Base-by-base conservation (phyloP, 352 stramenopile species). In the Phytopythium helicoides region DNA sequence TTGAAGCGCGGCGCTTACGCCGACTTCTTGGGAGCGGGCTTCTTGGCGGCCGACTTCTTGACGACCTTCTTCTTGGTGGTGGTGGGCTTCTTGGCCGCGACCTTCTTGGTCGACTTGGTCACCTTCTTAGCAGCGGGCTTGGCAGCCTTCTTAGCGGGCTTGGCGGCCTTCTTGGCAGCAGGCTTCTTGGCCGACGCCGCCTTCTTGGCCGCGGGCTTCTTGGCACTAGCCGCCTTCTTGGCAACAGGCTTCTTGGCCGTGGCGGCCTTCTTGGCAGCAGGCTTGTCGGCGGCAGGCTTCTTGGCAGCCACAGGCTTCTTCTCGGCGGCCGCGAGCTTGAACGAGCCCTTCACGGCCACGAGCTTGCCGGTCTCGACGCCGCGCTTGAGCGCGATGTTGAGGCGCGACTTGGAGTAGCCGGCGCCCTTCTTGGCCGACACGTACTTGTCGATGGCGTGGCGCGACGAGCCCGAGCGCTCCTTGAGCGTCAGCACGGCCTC, bases 361-460 rank as follows among this genome's bases (percentile, higher is more conserved):
- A 98, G 79, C 64, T 93, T 93, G 56, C 91, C 92, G 10, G 69
- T 65, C 53, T 92, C 80, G 15, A 98, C 89, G 34, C 81, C 90
- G 45, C 81, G 82, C 81, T 97, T 97, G 14, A 98, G 70, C 23
- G 91, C 88, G 19, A 95, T 86, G 71, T 94, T 95, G 38, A 96
- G 65, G 19, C 82, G 80, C 38, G 83, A 85, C 56, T 88, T 88
- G 47, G 72, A 77, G 71, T 92, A 94, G 41, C 67, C 78, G 18
- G 68, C 65, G 40, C 81, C 83, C 67, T 94, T 93, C 74, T 94
- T 94, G 19, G 73, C 71, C 47, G 88, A 83, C 58, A 97, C 88
- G 60, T 82, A 97, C 72, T 97, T 97, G 73, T 96, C 94, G 60
- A 98, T 97, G n/a, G 92, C 92, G 57, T 95, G 76, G 42, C 85